Conservation (phyloP, 768 basidiomycete species). For the Dentipellis fragilis region DNA sequence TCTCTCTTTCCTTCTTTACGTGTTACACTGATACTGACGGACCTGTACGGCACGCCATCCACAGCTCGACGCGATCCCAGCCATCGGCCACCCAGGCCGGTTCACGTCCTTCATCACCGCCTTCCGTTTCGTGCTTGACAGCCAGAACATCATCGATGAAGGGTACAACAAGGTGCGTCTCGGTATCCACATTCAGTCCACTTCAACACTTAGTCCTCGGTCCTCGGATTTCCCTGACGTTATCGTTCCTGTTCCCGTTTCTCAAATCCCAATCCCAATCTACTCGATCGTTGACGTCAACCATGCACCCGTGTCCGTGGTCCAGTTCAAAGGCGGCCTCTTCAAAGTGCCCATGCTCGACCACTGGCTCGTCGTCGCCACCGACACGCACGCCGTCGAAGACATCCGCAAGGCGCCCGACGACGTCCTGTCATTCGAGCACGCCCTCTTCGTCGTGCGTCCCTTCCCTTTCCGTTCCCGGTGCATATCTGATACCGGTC, state of each 20-base stretch:
- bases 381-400: conserved; percentile 33
- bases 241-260: too few relatives aligned
- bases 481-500: not conserved
- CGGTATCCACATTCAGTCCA: too few relatives aligned
- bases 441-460: not conserved
- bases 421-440: conserved; percentile 22
- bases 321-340: conserved; percentile 12
- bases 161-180: not conserved
- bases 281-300: too few relatives aligned
- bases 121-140: not conserved
- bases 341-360: conserved; percentile 36
- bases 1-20: too few relatives aligned
- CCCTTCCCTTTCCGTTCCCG: too few relatives aligned
- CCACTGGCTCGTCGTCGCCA: conserved; percentile 36
- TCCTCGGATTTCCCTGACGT: too few relatives aligned
- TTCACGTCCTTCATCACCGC: not conserved
- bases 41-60: too few relatives aligned
- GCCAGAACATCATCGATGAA: not conserved
- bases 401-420: conserved; percentile 42
- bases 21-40: too few relatives aligned
- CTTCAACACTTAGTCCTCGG: too few relatives aligned
- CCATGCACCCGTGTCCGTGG: too few relatives aligned
- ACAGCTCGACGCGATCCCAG: not conserved
- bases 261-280: too few relatives aligned
- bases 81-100: not conserved